These are phyloP conservation scores for Fusarium tricinctum DNA, from an alignment of 2,329 filamentous ascomycete genomes.

Conservation along the genomic window DNA sequence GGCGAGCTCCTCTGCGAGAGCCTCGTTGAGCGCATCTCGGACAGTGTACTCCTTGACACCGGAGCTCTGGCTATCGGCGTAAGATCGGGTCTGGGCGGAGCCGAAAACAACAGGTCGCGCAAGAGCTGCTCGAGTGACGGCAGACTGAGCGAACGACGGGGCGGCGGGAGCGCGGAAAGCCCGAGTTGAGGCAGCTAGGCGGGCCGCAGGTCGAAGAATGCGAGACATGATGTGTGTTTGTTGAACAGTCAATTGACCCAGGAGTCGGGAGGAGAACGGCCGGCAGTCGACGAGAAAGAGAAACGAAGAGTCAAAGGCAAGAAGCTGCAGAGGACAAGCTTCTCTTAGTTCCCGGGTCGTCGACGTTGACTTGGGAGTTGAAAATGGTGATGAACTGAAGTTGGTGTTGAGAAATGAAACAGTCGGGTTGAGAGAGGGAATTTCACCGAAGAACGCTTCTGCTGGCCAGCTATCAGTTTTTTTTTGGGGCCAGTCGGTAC, in stretches of 20 bases:
- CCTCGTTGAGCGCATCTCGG: conserved; percentile 97
- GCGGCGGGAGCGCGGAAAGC: conserved; percentile 54
- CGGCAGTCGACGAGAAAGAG: conserved; percentile 29
- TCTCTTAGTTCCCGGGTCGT: conserved; percentile 49
- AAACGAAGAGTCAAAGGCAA: conserved; percentile 31
- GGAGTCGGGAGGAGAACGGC: conserved; percentile 34
- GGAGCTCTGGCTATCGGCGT: conserved; percentile 63
- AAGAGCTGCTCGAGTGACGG: conserved; percentile 56
- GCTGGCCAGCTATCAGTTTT: conserved; percentile 50
- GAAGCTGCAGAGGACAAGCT: conserved; percentile 45
- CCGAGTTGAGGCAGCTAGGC: conserved; percentile 62
- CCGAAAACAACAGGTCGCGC: conserved; percentile 57
- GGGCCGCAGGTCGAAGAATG: conserved; percentile 65
- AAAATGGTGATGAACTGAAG: conserved; percentile 43
- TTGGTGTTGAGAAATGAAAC: conserved; percentile 48
- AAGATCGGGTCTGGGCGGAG: conserved; percentile 65
- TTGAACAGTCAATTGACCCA: conserved; percentile 45
- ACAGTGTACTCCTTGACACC: conserved; percentile 95
- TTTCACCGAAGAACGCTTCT: conserved; percentile 50
- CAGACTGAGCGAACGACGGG: conserved; percentile 57
- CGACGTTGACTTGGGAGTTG: conserved; percentile 47
- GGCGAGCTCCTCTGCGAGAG: conserved; percentile 97
- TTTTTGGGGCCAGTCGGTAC: conserved; percentile 52
- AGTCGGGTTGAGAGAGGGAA: conserved; percentile 52
- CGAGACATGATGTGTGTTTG: conserved; percentile 61